Base-by-base conservation (phyloP, 805 yeast genomes). In the Teunomyces lycoperdinae region DNA sequence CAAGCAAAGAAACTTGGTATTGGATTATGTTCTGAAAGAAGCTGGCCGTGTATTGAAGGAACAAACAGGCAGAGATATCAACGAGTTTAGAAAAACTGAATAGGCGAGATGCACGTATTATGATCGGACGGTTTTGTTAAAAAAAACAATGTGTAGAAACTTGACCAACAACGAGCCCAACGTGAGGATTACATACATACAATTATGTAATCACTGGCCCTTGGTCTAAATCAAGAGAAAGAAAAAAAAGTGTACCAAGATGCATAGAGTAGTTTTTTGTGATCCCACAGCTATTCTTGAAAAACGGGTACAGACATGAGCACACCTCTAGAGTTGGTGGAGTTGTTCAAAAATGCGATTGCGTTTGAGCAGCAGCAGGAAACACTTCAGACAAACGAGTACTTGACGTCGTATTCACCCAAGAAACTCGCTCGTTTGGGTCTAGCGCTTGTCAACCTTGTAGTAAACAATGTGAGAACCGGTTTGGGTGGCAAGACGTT, bases 401-500 rank as follows among this genome's bases (percentile, higher is more conserved):
- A 67, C 43, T 60, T 73, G 17, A 57, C 57, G 38, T 35, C 60
- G 4, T 70, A 67, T 48, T 54, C 92, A 0, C 81, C 90, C 1
- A 84, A 85, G 59, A 74, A 76, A 47, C 71, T 92, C n/a, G 85
- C 85, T 0, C 66, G 71, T 9, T 74, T 79, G 45, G 97, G 97
- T 0, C 69, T 87, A 24, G 97, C 97, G 0, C 71, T 89, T 4
- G 63, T 83, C 42, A 87, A 90, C 62, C 69, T 92, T 42, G 61
- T 68, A 0, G 68, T 85, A 10, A 75, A 76, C n/a, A 80, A 81
- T 47, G 66, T 87, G 2, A 72, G 85, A 47, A 85, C 91, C 0
- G 96, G 96, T 0, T 67, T 89, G 8, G 95, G 89, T 11, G 97
- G 97, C 1, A 80, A 83, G 49, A 71, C 82, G 1, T 70, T 85